Base-by-base conservation (phyloP, 2,329 filamentous ascomycete genomes). In the Myriosclerotinia scirpicola region DNA sequence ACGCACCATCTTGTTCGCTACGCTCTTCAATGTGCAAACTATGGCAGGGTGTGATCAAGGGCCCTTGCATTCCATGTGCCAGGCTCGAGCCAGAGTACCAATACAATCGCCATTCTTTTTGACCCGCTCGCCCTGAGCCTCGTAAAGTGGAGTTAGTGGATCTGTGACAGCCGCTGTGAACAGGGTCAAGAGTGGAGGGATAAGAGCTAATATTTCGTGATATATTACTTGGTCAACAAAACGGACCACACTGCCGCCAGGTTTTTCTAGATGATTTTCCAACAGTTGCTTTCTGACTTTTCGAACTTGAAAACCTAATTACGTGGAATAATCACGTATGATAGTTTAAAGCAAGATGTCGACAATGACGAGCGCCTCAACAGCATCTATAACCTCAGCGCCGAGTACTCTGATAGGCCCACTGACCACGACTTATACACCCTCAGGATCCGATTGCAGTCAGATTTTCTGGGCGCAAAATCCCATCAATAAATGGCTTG, bases 371-470 rank as follows among this genome's bases (percentile, higher is more conserved):
- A 42, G 22, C 38, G 40, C 60, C 22, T 20, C 36, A n/a, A 54
- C 50, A 22, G 9, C 50, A 17, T 55, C 44, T 22, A 50, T 38
- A 48, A n/a, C 15, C 20, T 22, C n/a, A n/a, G 48, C 60, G 26
- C 20, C 38, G 15, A 63, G 48, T 6, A 42, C 38, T 36, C 12
- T 63, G 8, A 11, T 55, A 7, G 60, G 60, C 11, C 46, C 48
- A 44, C 34, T 63, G 11, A 63, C 50, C 6, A 63, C 60, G 30
- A 63, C 60, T 12, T 63, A 54, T 54, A 63, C 60, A 44, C 60
- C 60, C 5, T 42, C 36, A 6, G 22, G 48, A 8, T 42, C 36
- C 11, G 60, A 63, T 34, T 63, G 60, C 34, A 34, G 11, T 54
- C 36, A 63, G 26, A 54, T 63, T 46, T 63, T 63, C 48, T 63